Evolutionary conservation across 2,329 filamentous ascomycete species (phyloP), one percentile per base, ranked within the genome.

Genomic region (Cercospora zeae-maydis): DNA sequence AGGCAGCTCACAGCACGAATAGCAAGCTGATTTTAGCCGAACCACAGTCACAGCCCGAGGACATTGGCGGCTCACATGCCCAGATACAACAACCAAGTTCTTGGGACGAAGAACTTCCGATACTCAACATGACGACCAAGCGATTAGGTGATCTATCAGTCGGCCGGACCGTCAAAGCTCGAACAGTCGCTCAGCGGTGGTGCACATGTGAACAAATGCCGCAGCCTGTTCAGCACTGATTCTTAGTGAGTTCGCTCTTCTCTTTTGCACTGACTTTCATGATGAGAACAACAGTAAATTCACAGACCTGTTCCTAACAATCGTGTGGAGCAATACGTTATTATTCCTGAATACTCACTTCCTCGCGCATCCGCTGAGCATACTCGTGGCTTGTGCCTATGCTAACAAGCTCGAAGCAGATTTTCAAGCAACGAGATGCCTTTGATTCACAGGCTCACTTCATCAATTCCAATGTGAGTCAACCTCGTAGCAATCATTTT

Each of bases 1-100:
- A 91, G 62, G 81, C 84, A 1, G 87, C 86, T 0, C 61, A 74
- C 59, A 70, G 65, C 19, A 66, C 72, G 0, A 66, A 66, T 3
- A 75, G 72, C n/a, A 70, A 70, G 53, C 75, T 82, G 11, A 59
- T 78, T n/a, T 59, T 82, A 31, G 77, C 75, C 3, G 80, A 82
- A 63, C 36, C 45, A 24, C 31, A 36, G 3, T 19, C 34, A 16
- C 34, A 27, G 24, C 4, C 30, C 53, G 33, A 21, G 16, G 10
- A 37, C 21, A 13, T 6, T 3, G 11, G 30, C 5, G 58, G 59
- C 1, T 27, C 34, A 30, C 8, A 24, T 21, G 19, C 7, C 14
- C 19, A n/a, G 8, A 27, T 27, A 3, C 45, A 37, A n/a, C 47
- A 47, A 16, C 6, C 39, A 10, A 49, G 52, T 30, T 72, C 75